Conservation (phyloP, 2,329 filamentous ascomycete genomes). For the Alternaria conjuncta region DNA sequence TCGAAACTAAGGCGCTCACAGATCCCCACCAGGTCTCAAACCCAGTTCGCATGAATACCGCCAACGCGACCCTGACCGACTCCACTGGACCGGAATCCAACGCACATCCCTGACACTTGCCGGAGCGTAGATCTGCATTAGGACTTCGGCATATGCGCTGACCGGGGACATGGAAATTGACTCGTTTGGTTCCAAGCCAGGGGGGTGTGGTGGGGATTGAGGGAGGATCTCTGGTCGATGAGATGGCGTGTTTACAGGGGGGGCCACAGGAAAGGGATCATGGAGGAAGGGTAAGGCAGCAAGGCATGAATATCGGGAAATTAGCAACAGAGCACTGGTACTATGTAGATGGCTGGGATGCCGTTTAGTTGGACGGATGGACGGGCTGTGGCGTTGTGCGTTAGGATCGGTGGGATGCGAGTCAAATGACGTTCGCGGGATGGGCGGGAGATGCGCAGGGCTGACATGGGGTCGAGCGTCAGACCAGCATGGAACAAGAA, state of each 20-base stretch:
- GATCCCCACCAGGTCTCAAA: slow-evolving; percentile 5
- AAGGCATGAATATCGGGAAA: slow-evolving; percentile 5
- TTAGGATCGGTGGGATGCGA: not conserved
- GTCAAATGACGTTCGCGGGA: slow-evolving; percentile 2
- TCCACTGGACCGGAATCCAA: not conserved
- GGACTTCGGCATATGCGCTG: not conserved
- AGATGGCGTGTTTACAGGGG: not conserved
- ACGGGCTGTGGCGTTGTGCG: not conserved
- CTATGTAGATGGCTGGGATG: not conserved
- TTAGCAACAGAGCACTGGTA: not conserved
- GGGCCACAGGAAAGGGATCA: not conserved
- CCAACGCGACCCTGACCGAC: slow-evolving; percentile 1
- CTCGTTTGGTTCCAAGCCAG: not conserved
- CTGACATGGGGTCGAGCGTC: not conserved
- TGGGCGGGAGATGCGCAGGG: slow-evolving; percentile 4
- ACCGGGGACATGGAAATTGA: not conserved
- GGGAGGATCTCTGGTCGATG: not conserved
- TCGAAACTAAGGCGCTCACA: slow-evolving; percentile 6
- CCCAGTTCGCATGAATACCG: slow-evolving; percentile 12
- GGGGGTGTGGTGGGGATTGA: not conserved
- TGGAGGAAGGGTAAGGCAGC: not conserved
- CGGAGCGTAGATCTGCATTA: slow-evolving; percentile 1
- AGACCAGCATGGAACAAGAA: not conserved
- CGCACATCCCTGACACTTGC: not conserved
- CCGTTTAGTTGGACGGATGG: not conserved